Evolutionary conservation across 2,329 filamentous ascomycete species (phyloP), one percentile per base, ranked within the genome.

Genomic region (Botrytis galanthina): DNA sequence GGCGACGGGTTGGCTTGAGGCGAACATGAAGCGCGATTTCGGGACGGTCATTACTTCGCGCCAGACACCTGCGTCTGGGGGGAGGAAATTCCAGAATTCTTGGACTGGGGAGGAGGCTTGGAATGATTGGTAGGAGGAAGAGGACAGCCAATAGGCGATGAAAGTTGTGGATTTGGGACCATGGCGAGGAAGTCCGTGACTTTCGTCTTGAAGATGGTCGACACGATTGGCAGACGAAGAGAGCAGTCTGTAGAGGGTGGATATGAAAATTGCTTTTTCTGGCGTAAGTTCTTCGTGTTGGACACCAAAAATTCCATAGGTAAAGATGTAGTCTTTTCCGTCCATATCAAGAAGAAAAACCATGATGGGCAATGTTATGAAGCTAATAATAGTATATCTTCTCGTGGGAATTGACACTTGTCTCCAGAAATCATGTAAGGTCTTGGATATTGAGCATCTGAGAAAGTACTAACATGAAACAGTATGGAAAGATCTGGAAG

Each of bases 51-150:
- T 74, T 26, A 77, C 74, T 57, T 76, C 75, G 6, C 76, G 71
- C 74, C 75, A 77, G 9, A 76, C 74, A 7, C 76, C 76, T 29
- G 76, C 76, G 70, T 77, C 75, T 26, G 73, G 71, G 10, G 74
- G 59, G n/a, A 77, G 69, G 26, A 35, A 64, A 8, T n/a, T 64
- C 76, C 76, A 77, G 51, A 77, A 77, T 20, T 71, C 70, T 32
- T 73, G 71, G 4, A 73, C 68, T 3, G 59, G n/a, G 14, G 46
- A 29, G 48, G 69, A 68, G n/a, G 51, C 60, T 26, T 51, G 60
- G 62, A 8, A 79, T 46, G 29, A 82, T 78, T 79, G 78, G 39
- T 77, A 74, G 18, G 79, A 78, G 26, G 78, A 74, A 0, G 69
- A 71, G 22, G 37, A 51, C 4, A 74, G 22, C 75, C 75, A 76